These are phyloP conservation scores for Elymus sibiricus DNA, from an alignment of 176 grass and related monocot species.

Conservation along the genomic window DNA sequence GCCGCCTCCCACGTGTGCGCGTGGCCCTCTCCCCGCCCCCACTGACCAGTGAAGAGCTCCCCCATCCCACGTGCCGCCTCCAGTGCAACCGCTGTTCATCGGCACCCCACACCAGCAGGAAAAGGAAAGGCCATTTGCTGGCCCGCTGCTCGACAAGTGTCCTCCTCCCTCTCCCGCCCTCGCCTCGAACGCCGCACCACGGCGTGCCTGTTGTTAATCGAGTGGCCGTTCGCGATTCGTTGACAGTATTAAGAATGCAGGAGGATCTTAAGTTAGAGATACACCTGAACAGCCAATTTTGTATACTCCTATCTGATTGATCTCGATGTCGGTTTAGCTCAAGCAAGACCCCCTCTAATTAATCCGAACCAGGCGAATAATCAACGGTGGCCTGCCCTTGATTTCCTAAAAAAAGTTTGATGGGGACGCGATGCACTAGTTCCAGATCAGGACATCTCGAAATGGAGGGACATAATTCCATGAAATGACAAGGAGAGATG, in stretches of 20 bases:
- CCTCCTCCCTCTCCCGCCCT: not conserved
- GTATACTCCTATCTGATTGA: not conserved
- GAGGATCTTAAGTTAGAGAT: not conserved
- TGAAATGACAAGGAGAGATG: not conserved
- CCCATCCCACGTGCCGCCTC: conserved; percentile 4
- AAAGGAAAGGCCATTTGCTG: not conserved
- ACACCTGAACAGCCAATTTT: conserved; percentile 1
- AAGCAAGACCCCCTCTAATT: not conserved
- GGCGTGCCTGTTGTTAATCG: not conserved
- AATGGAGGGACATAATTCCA: not conserved
- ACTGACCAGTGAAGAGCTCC: not conserved
- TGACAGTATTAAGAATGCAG: not conserved
- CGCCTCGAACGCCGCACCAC: not conserved
- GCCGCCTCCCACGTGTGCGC: conserved; percentile 14
- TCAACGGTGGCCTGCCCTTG: not conserved
- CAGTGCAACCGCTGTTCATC: not conserved
- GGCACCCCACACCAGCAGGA: not conserved
- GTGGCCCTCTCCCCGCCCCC: not conserved
- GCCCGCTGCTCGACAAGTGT: conserved; percentile 37
- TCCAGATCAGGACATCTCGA: not conserved
- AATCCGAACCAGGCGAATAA: not conserved
- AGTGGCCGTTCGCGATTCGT: not conserved
- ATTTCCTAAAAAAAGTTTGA: not conserved
- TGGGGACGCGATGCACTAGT: not conserved
- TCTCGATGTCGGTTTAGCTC: not conserved